Conservation (phyloP, 768 basidiomycete species). For the Pisolithus tinctorius region DNA sequence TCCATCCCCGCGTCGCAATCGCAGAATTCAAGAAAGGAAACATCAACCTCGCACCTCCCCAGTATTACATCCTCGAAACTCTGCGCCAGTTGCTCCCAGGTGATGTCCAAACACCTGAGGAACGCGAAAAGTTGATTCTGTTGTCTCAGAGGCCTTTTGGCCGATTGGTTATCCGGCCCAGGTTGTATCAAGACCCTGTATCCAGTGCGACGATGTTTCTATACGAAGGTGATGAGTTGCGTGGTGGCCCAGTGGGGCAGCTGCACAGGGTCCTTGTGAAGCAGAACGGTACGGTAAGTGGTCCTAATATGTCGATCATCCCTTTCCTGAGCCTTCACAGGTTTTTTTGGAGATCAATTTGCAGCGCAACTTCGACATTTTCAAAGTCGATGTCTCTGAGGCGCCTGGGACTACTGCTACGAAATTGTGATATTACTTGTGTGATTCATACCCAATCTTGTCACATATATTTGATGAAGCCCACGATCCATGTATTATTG, state of each 20-base stretch:
- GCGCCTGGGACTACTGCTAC: not conserved
- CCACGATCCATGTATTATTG: too few species aligned
- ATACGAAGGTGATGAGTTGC: conserved; percentile 66
- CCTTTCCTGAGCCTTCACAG: conserved; percentile 25
- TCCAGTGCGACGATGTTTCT: conserved; percentile 45
- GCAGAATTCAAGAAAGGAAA: conserved; percentile 42
- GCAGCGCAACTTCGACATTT: conserved; percentile 62
- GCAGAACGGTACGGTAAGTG: conserved; percentile 45
- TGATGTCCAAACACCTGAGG: conserved; percentile 33
- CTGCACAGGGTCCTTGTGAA: conserved; percentile 52
- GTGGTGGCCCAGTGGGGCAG: conserved; percentile 53
- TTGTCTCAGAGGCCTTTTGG: conserved; percentile 57
- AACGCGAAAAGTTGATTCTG: conserved; percentile 37
- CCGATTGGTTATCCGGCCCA: conserved; percentile 52
- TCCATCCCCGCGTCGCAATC: conserved; percentile 49
- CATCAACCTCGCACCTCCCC: conserved; percentile 66
- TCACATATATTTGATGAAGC: too few species aligned
- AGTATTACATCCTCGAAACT: conserved; percentile 63
- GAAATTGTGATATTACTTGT: not conserved
- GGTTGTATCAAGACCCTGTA: conserved; percentile 30
- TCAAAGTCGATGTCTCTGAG: conserved; percentile 31
- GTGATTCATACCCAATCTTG: not conserved
- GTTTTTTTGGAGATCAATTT: conserved; percentile 44
- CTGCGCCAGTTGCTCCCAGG: conserved; percentile 47
- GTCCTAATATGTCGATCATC: not conserved